These are phyloP conservation scores for Candida ulmi DNA, from an alignment of 805 yeast species.

Conservation along the genomic window DNA sequence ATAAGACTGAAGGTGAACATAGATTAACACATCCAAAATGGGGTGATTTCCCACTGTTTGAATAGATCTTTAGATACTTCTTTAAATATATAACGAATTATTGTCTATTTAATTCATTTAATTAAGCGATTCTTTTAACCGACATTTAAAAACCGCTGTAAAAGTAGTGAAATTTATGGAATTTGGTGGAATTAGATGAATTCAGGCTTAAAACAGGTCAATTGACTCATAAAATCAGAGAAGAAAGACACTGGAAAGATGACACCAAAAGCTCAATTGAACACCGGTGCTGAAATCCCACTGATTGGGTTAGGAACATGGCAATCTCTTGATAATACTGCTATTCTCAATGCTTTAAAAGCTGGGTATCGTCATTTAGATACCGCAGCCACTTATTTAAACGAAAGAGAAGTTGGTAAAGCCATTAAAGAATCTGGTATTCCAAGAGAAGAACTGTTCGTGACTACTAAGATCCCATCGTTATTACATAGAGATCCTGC, in stretches of 20 bases:
- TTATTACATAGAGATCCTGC: constrained; percentile 38
- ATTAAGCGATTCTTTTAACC: too few relatives aligned
- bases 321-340: constrained; percentile 26
- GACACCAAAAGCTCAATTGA: constrained; percentile 21
- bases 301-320: constrained; percentile 48
- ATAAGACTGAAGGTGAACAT: constrained; percentile 19
- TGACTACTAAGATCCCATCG: constrained; percentile 69
- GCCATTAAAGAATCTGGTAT: constrained; percentile 52
- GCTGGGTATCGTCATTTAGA: constrained; percentile 61
- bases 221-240: too few relatives aligned
- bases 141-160: too few relatives aligned
- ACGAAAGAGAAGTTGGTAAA: constrained; percentile 52
- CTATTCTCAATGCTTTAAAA: constrained; percentile 10
- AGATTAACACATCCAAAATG: constrained; percentile 21
- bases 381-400: constrained; percentile 50
- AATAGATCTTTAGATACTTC: too few relatives aligned
- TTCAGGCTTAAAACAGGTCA: too few relatives aligned
- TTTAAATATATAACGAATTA: too few relatives aligned
- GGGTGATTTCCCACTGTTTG: constrained; percentile 32
- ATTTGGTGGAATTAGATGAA: too few relatives aligned
- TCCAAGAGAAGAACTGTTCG: constrained; percentile 57
- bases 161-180: too few relatives aligned
- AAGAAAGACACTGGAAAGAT: neutral
- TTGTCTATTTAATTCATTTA: too few relatives aligned
- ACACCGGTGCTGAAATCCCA: constrained; percentile 49